A percentile compares a stretch with the other conserved stretches of the same genome.
These are phyloP conservation scores for Musa itinerans DNA, from an alignment of 176 grass and related monocot genomes.

Conservation along the genomic window DNA sequence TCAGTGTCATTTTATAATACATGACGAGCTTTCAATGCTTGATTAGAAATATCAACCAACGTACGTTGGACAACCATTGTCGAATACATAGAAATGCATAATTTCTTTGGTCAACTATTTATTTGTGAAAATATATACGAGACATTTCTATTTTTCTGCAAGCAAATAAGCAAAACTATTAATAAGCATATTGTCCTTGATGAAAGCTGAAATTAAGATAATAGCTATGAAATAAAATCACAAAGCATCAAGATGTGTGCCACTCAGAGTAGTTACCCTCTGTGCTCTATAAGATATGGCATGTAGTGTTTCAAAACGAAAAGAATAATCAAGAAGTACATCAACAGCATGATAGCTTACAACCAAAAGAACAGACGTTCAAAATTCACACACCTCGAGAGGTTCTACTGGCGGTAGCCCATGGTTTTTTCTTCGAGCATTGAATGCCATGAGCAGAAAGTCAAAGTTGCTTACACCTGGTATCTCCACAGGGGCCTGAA, in stretches of 20 bases:
- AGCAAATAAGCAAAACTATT: too few species aligned
- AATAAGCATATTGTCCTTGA: too few species aligned
- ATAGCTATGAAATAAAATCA: not conserved
- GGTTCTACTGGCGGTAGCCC: conserved; percentile 55
- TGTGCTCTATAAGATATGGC: not conserved
- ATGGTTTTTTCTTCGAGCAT: conserved; percentile 68
- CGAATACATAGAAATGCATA: too few species aligned
- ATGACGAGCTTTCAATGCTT: too few species aligned
- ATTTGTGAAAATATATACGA: too few species aligned
- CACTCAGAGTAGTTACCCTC: not conserved
- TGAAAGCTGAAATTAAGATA: too few species aligned
- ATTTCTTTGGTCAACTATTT: too few species aligned
- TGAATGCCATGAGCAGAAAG: conserved; percentile 88
- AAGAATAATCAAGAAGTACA: not conserved
- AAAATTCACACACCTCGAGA: conserved; percentile 50
- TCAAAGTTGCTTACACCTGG: conserved; percentile 93
- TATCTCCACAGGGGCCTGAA: conserved; percentile 88
- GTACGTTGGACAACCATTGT: too few species aligned
- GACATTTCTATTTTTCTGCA: too few species aligned
- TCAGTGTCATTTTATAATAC: too few species aligned
- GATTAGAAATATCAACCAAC: too few species aligned
- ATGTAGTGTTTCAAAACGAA: not conserved
- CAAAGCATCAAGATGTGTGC: not conserved
- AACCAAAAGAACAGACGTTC: not conserved
- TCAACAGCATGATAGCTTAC: not conserved